Evolutionary conservation across 495 filamentous ascomycete genomes (phyloP).

Genomic region (Poronia punctata): DNA sequence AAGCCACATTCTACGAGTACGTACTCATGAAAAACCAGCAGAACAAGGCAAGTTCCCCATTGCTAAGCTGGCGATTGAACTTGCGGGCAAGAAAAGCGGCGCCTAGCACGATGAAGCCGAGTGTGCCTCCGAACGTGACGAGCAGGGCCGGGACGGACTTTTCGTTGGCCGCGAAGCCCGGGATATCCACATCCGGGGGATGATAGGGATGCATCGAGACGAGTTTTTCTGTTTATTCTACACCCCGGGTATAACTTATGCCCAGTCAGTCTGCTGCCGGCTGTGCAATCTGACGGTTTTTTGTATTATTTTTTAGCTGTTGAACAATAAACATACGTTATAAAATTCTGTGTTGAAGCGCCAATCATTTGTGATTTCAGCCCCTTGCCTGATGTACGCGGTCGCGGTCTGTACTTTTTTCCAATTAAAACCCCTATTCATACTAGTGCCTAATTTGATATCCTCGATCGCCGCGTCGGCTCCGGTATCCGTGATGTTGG

Average conservation of each 20-base stretch:
- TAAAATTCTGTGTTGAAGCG: too few species aligned
- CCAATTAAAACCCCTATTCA: too few species aligned
- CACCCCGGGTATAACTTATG: too few species aligned
- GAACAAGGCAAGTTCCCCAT: conserved; percentile 39
- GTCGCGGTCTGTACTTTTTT: too few species aligned
- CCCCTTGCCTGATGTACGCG: not conserved
- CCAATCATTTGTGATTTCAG: too few species aligned
- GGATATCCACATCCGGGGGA: conserved; percentile 54
- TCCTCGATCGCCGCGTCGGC: conserved; percentile 2
- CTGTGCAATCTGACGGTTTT: too few species aligned
- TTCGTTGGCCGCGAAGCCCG: conserved; percentile 49
- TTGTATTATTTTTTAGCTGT: too few species aligned
- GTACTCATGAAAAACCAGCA: conserved; percentile 56
- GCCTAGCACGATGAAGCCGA: conserved; percentile 36
- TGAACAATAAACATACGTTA: too few species aligned
- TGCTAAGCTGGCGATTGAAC: conserved; percentile 31
- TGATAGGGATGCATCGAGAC: conserved; percentile 59
- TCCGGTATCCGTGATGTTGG: conserved; percentile 4
- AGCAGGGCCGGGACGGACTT: conserved; percentile 43
- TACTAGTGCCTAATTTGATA: not conserved
- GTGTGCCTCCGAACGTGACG: conserved; percentile 37
- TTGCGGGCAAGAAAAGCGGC: conserved; percentile 36
- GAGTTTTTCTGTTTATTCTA: too few species aligned
- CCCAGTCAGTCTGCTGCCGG: too few species aligned
- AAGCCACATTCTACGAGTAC: conserved; percentile 24